Evolutionary conservation across 2,329 filamentous ascomycete genomes (phyloP).

Genomic region (Penicillium corylophilum): DNA sequence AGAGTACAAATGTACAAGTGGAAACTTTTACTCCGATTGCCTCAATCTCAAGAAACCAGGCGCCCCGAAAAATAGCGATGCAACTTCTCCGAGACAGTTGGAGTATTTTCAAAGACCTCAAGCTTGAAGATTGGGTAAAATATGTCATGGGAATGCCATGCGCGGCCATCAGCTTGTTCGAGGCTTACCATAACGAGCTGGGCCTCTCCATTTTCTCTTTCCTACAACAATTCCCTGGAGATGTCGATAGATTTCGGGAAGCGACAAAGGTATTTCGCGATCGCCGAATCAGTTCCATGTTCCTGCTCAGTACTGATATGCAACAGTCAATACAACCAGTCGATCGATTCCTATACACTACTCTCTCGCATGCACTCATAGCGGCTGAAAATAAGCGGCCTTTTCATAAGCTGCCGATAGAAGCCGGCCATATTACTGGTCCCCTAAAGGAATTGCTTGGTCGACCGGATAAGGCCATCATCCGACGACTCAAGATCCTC

Average conservation of each 20-base stretch:
- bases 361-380: too few species aligned
- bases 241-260: background rate
- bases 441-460: background rate
- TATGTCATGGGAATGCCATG: background rate
- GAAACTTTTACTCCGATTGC: too few species aligned
- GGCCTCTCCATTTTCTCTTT: background rate
- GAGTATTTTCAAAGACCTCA: background rate
- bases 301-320: too few species aligned
- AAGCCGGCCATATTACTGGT: too few species aligned
- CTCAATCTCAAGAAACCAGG: too few species aligned
- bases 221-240: background rate
- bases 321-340: too few species aligned
- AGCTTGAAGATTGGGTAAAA: background rate
- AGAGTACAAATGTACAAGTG: too few species aligned
- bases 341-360: too few species aligned
- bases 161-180: background rate
- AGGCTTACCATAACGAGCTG: background rate
- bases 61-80: background rate
- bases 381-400: too few species aligned
- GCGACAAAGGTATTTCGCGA: background rate
- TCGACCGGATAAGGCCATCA: background rate
- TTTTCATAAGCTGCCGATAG: too few species aligned
- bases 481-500: background rate
- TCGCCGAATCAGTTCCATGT: too few species aligned
- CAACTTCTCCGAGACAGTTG: conserved; percentile 1